phyloP scores from a whole-genome alignment of 2,329 filamentous ascomycete genomes.

The Ophiocordyceps camponoti-leonardi region DNA sequence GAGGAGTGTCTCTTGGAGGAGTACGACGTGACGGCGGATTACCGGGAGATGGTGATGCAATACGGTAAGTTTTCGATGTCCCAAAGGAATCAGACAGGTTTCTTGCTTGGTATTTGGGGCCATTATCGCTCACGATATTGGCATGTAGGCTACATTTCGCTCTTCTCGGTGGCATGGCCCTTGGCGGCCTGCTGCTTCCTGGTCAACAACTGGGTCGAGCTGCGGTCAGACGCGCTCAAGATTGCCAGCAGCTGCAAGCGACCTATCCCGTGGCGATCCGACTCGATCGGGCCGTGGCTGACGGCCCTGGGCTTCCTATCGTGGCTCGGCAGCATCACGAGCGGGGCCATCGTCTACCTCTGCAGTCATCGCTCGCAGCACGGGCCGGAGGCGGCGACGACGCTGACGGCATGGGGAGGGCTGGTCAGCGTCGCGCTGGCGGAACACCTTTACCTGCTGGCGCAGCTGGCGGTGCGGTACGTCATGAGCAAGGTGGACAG shows the following conservation, averaged over 20 bases:
- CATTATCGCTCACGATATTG: no score
- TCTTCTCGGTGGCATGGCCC: slow-evolving; percentile 92
- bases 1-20: slow-evolving; percentile 64
- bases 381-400: slow-evolving; percentile 42
- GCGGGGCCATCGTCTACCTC: slow-evolving; percentile 74
- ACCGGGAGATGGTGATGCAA: slow-evolving; percentile 85
- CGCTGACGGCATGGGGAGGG: slow-evolving; percentile 61
- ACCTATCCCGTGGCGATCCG: slow-evolving; percentile 75
- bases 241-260: slow-evolving; percentile 80
- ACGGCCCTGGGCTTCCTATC: slow-evolving; percentile 75
- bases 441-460: slow-evolving; percentile 76
- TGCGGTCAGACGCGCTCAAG: slow-evolving; percentile 86
- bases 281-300: slow-evolving; percentile 90
- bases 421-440: slow-evolving; percentile 69
- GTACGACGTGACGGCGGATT: slow-evolving; percentile 82
- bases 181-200: slow-evolving; percentile 80
- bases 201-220: slow-evolving; percentile 90
- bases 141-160: slow-evolving; percentile 73
- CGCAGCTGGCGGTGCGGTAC: slow-evolving; percentile 54
- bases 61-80: slow-evolving; percentile 28
- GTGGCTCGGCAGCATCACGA: slow-evolving; percentile 83
- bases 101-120: no score
- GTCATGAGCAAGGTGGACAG: slow-evolving; percentile 70
- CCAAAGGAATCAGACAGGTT: accelerated
- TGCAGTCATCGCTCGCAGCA: slow-evolving; percentile 51